These are phyloP conservation scores for Agrostemma githago DNA, from an alignment of 148 eudicot genomes.

Conservation along the genomic window DNA sequence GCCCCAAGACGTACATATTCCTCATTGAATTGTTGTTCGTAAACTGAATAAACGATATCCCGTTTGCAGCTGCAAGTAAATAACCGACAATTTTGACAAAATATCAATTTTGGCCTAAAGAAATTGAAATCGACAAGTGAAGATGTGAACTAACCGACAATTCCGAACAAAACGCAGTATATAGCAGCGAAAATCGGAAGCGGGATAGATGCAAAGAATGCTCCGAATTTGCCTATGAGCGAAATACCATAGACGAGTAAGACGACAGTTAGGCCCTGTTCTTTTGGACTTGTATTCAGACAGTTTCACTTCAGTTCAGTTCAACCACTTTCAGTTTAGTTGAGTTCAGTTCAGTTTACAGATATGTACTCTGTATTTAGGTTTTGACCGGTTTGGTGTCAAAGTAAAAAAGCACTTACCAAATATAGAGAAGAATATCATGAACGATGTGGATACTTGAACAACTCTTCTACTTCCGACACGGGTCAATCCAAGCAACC, in stretches of 20 bases:
- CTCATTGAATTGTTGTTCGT: constrained; percentile 76
- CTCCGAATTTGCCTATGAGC: constrained; percentile 87
- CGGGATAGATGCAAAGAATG: constrained; percentile 88
- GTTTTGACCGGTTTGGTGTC: background rate
- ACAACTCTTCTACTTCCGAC: constrained; percentile 98
- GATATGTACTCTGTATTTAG: no score
- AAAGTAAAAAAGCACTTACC: constrained; percentile 37
- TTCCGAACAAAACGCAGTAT: constrained; percentile 79
- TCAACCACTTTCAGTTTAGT: no score
- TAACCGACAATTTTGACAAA: constrained; percentile 35
- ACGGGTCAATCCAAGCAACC: constrained; percentile 84
- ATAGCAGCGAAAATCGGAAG: constrained; percentile 89
- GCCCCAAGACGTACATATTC: constrained; percentile 79
- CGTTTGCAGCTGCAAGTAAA: constrained; percentile 61
- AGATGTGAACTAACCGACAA: constrained; percentile 61
- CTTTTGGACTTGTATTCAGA: no score
- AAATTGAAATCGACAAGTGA: no score
- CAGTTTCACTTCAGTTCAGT: no score
- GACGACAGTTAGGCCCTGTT: no score
- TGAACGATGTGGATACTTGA: constrained; percentile 82
- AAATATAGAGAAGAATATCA: constrained; percentile 90
- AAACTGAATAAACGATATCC: constrained; percentile 78
- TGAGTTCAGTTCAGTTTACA: no score
- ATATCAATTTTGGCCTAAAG: no score
- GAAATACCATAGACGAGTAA: background rate